Evolutionary conservation across 768 basidiomycete species (phyloP), one percentile per base, ranked within the genome.

Genomic region (Amanita phalloides): DNA sequence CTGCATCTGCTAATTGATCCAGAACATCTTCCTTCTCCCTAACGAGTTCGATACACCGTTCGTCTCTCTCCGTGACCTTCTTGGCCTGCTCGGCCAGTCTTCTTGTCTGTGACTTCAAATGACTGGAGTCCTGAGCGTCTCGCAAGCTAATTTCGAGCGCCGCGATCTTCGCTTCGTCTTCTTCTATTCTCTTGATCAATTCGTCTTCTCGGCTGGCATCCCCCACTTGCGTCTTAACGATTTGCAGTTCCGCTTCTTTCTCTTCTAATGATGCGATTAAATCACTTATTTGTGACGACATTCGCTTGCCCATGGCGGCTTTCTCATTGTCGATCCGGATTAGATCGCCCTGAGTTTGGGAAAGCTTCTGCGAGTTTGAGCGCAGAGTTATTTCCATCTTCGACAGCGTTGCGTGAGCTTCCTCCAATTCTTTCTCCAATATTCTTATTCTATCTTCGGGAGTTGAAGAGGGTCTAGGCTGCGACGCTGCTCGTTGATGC

Each of bases 121-220:
- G 56, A 52, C 70, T 64, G 8, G 67, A 51, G 42, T 71, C 63
- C 21, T 71, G 65, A n/a, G 68, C 60, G 28, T 72, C 72, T 21
- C 67, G 62, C 2, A 78, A 60, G 63, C 77, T 64, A 42, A 62
- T 64, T 60, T 85, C 80, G 51, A 87, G 60, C 2, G 78, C 73
- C 3, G 67, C 64, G 33, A 86, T 81, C 64, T 79, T 84, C 4
- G 76, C 79, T 45, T 81, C 81, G 55, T 88, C 84, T 58, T 85
- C 83, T 41, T 88, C 84, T 26, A 89, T 78, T 56, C 86, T 71
- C 62, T 74, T 71, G 61, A 82, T 54, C 26, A 88, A 59, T 49
- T 79, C 79, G 23, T 75, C 73, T 61, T 88, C 86, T 47, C 86
- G 68, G 53, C 68, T 68, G 20, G 64, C 68, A 25, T 71, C 64